Evolutionary conservation across 1,284 basidiomycete species (phyloP).

Genomic region (Abortiporus biennis): DNA sequence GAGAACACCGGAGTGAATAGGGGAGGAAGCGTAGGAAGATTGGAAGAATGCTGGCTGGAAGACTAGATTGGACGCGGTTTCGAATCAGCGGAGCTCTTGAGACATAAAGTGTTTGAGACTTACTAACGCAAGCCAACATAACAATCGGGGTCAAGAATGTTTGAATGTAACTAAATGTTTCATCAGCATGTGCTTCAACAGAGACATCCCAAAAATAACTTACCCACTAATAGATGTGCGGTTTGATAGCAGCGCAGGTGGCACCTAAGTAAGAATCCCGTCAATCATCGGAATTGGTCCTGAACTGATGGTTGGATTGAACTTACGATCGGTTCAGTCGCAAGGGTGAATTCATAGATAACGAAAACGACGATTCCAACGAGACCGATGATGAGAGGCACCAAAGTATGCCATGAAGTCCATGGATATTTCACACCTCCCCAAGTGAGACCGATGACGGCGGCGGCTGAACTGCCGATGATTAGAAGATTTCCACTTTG

Average conservation of each 20-base stretch:
- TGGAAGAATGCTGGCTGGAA: slow-evolving; percentile 35
- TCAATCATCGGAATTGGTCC: not conserved
- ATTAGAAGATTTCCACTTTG: slow-evolving; percentile 13
- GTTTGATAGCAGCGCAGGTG: slow-evolving; percentile 11
- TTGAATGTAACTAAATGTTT: not conserved
- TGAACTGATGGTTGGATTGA: not conserved
- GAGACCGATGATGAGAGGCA: slow-evolving; percentile 13
- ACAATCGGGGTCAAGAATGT: slow-evolving; percentile 11
- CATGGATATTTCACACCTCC: slow-evolving; percentile 14
- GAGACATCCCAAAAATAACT: slow-evolving; percentile 3
- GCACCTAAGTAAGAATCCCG: slow-evolving; percentile 12
- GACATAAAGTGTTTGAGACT: not conserved
- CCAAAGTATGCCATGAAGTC: slow-evolving; percentile 13
- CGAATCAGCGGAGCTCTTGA: not conserved
- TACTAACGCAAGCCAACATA: slow-evolving; percentile 12
- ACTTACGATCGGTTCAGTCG: slow-evolving; percentile 13
- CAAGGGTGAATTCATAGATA: slow-evolving; percentile 11
- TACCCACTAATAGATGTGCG: slow-evolving; percentile 10
- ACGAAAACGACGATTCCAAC: slow-evolving; percentile 12
- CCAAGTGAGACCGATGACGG: slow-evolving; percentile 12
- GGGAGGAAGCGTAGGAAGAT: slow-evolving; percentile 23
- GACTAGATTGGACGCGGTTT: slow-evolving; percentile 14
- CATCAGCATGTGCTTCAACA: not conserved
- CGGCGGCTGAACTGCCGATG: slow-evolving; percentile 11
- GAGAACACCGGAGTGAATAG: slow-evolving; percentile 20